These are phyloP conservation scores for Lomentospora prolificans DNA, from an alignment of 2,329 filamentous ascomycete species.

Conservation along the genomic window DNA sequence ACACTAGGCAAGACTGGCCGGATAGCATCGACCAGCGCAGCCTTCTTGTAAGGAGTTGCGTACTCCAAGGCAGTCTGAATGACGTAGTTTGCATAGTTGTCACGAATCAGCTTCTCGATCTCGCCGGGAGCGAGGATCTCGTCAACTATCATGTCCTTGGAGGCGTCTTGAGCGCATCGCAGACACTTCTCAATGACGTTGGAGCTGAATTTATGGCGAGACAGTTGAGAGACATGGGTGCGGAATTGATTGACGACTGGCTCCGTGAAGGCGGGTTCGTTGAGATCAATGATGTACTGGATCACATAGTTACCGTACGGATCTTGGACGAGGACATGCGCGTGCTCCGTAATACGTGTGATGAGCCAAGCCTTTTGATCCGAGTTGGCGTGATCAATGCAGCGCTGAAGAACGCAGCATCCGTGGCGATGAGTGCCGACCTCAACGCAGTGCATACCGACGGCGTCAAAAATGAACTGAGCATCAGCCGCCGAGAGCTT, in stretches of 20 bases:
- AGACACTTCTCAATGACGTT: constrained; percentile 97
- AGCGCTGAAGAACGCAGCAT: constrained; percentile 95
- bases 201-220: constrained; percentile 97
- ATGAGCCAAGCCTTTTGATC: constrained; percentile 84
- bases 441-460: constrained; percentile 74
- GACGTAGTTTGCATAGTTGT: constrained; percentile 95
- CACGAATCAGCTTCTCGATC: constrained; percentile 79
- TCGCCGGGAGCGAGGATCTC: constrained; percentile 68
- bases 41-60: constrained; percentile 62
- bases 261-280: constrained; percentile 78
- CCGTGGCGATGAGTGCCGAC: constrained; percentile 96
- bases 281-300: constrained; percentile 94
- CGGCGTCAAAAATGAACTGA: constrained; percentile 94
- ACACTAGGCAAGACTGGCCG: constrained; percentile 77
- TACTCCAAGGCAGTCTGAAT: constrained; percentile 93
- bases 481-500: constrained; percentile 77
- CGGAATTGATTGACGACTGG: constrained; percentile 76
- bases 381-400: constrained; percentile 92
- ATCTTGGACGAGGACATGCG: constrained; percentile 85
- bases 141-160: constrained; percentile 72
- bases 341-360: constrained; percentile 74
- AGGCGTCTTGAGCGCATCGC: constrained; percentile 66
- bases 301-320: constrained; percentile 98
- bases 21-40: constrained; percentile 70
- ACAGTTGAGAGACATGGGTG: constrained; percentile 60